phyloP scores from a whole-genome alignment of 2,329 filamentous ascomycete genomes.

The Penicillium sp. region DNA sequence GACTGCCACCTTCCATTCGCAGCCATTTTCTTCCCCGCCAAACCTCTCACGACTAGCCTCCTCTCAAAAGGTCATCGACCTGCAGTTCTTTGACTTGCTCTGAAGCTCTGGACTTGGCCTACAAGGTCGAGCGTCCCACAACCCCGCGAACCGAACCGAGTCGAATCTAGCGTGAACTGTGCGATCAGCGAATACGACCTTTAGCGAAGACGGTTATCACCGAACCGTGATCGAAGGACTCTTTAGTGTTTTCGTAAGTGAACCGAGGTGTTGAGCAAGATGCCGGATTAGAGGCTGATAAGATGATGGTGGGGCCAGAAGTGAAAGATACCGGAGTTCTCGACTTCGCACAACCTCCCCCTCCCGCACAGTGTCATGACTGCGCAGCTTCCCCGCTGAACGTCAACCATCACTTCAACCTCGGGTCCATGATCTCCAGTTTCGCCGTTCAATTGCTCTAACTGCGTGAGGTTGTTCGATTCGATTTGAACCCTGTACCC shows the following conservation, averaged over 20 bases:
- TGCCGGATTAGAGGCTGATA: conserved; percentile 14
- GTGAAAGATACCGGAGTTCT: conserved; percentile 19
- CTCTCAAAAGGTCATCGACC: neutral
- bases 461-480: neutral
- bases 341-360: conserved; percentile 35
- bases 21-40: conserved; percentile 3
- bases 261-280: neutral
- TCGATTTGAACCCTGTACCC: neutral
- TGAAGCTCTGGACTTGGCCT: neutral
- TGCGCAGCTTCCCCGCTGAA: conserved; percentile 26
- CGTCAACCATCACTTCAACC: conserved; percentile 4
- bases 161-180: conserved; percentile 2
- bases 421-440: neutral
- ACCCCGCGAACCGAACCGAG: conserved; percentile 28
- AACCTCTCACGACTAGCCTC: neutral
- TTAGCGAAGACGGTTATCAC: neutral
- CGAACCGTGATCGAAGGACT: neutral
- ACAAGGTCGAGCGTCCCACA: conserved; percentile 14
- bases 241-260: conserved; percentile 5
- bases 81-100: neutral
- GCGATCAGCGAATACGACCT: conserved; percentile 4
- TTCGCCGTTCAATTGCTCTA: neutral
- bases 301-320: conserved; percentile 25
- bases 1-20: conserved; percentile 7
- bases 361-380: conserved; percentile 35